Evolutionary conservation across 2,329 filamentous ascomycete genomes (phyloP).

Genomic region (Aspergillus chevalieri): DNA sequence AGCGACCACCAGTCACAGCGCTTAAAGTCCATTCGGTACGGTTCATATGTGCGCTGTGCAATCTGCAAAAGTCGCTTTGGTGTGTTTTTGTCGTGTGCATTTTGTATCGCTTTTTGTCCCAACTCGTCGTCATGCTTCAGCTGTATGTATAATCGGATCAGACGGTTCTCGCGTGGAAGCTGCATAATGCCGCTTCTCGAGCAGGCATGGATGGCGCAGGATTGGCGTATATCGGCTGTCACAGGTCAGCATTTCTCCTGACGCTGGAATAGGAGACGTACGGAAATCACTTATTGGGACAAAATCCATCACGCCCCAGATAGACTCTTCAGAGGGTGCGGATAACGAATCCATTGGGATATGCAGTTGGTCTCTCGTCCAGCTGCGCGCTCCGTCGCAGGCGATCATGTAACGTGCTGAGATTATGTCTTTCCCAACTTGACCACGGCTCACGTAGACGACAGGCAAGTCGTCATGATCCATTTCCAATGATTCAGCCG

Average conservation of each 20-base stretch:
- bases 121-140: constrained; percentile 34
- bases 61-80: constrained; percentile 13
- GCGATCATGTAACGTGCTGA: constrained; percentile 60
- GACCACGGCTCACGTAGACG: constrained; percentile 45
- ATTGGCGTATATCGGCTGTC: constrained; percentile 42
- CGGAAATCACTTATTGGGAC: constrained; percentile 52
- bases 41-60: constrained; percentile 59
- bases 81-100: not conserved
- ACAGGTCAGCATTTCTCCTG: not conserved
- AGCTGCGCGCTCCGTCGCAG: constrained; percentile 63
- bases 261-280: not conserved
- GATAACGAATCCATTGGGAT: constrained; percentile 50
- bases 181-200: constrained; percentile 56
- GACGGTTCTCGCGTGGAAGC: constrained; percentile 58
- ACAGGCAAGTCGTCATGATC: constrained; percentile 52
- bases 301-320: constrained; percentile 48
- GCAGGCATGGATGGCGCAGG: constrained; percentile 54
- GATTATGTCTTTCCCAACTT: constrained; percentile 34
- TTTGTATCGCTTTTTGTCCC: not conserved
- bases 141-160: constrained; percentile 62
- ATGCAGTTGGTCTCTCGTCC: constrained; percentile 55
- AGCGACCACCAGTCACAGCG: constrained; percentile 60
- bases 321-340: constrained; percentile 32
- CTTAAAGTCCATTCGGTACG: constrained; percentile 60
- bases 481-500: constrained; percentile 24